Evolutionary conservation across 2,329 filamentous ascomycete species (phyloP), one percentile per base, ranked within the genome.

Genomic region (Talaromyces sp.): DNA sequence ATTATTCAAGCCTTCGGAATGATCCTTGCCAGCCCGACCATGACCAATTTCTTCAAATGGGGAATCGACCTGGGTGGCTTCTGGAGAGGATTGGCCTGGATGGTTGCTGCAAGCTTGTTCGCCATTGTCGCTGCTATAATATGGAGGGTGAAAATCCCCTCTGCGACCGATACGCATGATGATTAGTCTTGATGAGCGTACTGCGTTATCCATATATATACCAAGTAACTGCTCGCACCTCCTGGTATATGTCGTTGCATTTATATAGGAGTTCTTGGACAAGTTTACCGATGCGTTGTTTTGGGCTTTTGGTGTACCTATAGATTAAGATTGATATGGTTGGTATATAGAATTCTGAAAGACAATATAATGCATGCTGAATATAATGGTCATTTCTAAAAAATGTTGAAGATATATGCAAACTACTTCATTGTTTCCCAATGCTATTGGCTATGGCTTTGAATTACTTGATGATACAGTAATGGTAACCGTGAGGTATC

Each of bases 11-110:
- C 76, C 17, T 66, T 81, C 10, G 80, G 81, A 7, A 73, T 75
- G 26, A 75, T 82, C 61, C 66, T 81, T 32, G 79, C 79, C 4
- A 80, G 79, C 26, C 73, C 81, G 4, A 65, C 78, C 4, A 73
- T 82, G 46, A 80, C 79, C 2, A 69, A 71, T 9, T 67, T 80
- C 14, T 82, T 82, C 62, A 74, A 79, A 32, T 68, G 77, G 59
- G 81, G 80, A 0, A 71, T 82, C 59, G 71, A 77, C 11, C 59
- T 80, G 8, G 80, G 80, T 1, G 75, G 74, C 4, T 63, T 69
- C 5, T 82, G 80, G 80, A 71, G 81, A 38, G 81, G 81, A 6
- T 62, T 82, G 41, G 79, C 81, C 0, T 82, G 76, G 71, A 73
- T 77, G 66, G 72, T 76, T 61, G 75, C 73, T 2, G 70, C 73